A percentile compares a stretch with the other conserved stretches of the same genome.
Conservation (phyloP, 306 rosid species). For the Prunus davidiana region DNA sequence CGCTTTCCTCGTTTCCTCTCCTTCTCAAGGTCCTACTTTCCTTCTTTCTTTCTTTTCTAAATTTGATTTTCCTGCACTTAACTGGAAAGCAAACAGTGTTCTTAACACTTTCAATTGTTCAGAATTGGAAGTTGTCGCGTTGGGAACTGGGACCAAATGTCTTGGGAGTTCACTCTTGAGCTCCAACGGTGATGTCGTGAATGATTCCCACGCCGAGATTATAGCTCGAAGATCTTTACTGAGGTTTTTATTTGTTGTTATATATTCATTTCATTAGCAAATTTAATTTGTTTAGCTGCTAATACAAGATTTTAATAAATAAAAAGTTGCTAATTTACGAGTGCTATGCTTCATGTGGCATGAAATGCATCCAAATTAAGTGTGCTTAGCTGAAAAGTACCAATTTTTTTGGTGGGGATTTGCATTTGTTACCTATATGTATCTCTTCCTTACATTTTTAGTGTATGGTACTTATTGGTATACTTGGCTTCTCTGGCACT, state of each 20-base stretch:
- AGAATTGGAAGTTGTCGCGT: constrained; percentile 71
- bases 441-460: not conserved
- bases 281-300: not conserved
- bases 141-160: constrained; percentile 95
- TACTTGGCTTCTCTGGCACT: constrained; percentile 23
- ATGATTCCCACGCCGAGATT: constrained; percentile 90
- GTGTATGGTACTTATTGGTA: not conserved
- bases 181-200: constrained; percentile 64
- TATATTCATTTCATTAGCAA: not conserved
- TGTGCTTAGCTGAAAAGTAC: not conserved
- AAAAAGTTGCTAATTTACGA: not conserved
- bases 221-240: constrained; percentile 76
- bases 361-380: not conserved
- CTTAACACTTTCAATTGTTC: constrained; percentile 5
- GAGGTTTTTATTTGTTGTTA: constrained; percentile 39
- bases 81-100: not conserved
- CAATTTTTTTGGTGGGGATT: not conserved
- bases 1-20: constrained; percentile 81
- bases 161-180: constrained; percentile 74
- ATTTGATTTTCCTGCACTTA: not conserved
- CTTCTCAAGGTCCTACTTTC: constrained; percentile 47
- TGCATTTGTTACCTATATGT: not conserved
- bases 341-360: not conserved
- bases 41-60: not conserved
- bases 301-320: no score